phyloP scores from a whole-genome alignment of 148 eudicot genomes.

The Silene uniflora region DNA sequence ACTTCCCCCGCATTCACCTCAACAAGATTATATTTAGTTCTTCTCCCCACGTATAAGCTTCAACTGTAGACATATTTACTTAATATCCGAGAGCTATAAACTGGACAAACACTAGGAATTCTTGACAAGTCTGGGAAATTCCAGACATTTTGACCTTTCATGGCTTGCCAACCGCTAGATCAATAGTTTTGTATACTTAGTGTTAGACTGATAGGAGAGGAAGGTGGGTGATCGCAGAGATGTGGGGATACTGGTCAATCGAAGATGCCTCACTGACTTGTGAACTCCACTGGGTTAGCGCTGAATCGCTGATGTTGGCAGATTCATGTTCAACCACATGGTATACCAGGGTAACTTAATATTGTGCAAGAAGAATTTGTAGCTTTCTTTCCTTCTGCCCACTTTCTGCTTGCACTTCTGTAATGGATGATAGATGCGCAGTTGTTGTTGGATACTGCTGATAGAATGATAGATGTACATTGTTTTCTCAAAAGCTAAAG shows the following conservation, averaged over 20 bases:
- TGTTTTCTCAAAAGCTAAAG: not conserved
- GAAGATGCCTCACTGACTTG: too few species aligned
- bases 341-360: not conserved
- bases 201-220: not conserved
- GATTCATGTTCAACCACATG: too few species aligned
- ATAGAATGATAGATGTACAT: not conserved
- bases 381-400: not conserved
- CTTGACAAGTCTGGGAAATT: not conserved
- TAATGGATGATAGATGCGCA: not conserved
- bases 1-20: not conserved
- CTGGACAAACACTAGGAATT: not conserved
- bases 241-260: too few species aligned
- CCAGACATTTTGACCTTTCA: not conserved
- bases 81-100: not conserved
- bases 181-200: too few species aligned
- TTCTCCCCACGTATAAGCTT: not conserved
- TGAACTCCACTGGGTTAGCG: too few species aligned
- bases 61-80: not conserved
- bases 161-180: not conserved
- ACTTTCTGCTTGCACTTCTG: not conserved
- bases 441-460: not conserved
- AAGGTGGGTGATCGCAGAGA: not conserved
- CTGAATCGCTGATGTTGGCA: too few species aligned
- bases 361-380: not conserved
- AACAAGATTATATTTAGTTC: not conserved